These are phyloP conservation scores for Hanseniaspora sp. DNA, from an alignment of 1,139 yeast genomes.

Conservation along the genomic window DNA sequence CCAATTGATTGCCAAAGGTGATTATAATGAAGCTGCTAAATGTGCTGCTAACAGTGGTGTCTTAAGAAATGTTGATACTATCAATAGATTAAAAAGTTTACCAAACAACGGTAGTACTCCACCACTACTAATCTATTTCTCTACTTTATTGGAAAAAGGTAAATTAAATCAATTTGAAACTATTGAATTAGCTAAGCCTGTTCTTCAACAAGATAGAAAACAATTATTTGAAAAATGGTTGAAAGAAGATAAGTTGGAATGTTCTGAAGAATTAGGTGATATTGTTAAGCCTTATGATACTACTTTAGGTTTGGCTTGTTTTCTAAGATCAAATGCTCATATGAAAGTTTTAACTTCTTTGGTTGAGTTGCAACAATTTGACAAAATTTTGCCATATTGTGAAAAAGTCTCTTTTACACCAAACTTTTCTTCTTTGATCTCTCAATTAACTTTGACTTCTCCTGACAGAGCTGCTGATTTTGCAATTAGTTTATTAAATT, in stretches of 20 bases:
- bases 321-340: slow-evolving; percentile 73
- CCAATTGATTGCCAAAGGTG: slow-evolving; percentile 70
- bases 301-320: slow-evolving; percentile 81
- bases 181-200: slow-evolving; percentile 89
- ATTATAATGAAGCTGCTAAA: slow-evolving; percentile 85
- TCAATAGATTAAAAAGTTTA: slow-evolving; percentile 78
- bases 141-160: slow-evolving; percentile 85
- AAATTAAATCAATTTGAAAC: slow-evolving; percentile 88
- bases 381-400: slow-evolving; percentile 88
- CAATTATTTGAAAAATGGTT: slow-evolving; percentile 94
- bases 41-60: slow-evolving; percentile 94
- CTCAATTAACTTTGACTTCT: slow-evolving; percentile 78
- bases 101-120: slow-evolving; percentile 93
- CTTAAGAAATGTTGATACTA: slow-evolving; percentile 88
- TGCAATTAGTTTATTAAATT: slow-evolving; percentile 71
- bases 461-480: slow-evolving; percentile 99
- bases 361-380: slow-evolving; percentile 95
- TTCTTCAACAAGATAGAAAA: slow-evolving; percentile 88
- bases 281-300: slow-evolving; percentile 80
- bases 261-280: slow-evolving; percentile 95
- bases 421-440: slow-evolving; percentile 80
- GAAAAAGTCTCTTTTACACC: slow-evolving; percentile 82
- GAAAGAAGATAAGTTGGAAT: slow-evolving; percentile 84
- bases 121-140: slow-evolving; percentile 86
- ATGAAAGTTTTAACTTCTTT: slow-evolving; percentile 83